Evolutionary conservation across 768 basidiomycete genomes (phyloP), one percentile per base, ranked within the genome.

Genomic region (Suillus subluteus): DNA sequence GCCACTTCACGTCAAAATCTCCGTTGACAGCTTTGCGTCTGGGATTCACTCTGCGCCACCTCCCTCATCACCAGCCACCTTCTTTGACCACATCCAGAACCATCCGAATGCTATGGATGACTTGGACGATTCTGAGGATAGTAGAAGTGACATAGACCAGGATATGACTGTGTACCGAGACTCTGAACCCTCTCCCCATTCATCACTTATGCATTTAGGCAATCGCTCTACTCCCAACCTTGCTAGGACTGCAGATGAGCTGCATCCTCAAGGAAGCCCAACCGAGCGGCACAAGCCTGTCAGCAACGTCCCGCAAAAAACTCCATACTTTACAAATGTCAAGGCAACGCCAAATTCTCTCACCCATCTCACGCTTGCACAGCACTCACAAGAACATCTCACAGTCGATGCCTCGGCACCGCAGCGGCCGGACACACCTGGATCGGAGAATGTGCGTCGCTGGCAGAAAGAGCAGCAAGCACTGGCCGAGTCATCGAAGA

Each of bases 31-130:
- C 63, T 77, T 82, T 43, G 75, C 82, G 35, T 79, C 82, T 41
- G 78, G 81, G 15, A 80, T 89, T 21, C 86, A 86, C 65, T 87
- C 88, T 52, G 88, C 86, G 41, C 89, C 90, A 16, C 85, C 83
- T 16, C 87, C 89, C 2, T 82, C 87, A 7, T 88, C 90, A 16
- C 86, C 89, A 0, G 84, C 87, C 32, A 86, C 87, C 38, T 92
- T 92, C 82, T 92, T 93, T 75, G 91, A 93, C 77, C 85, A 79
- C 67, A 88, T 92, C 55, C 89, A 92, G 70, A 79, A 83, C 18
- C 87, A 90, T 54, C 86, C 86, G 7, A 89, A 89, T 75, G 89
- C 86, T 32, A 87, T 92, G 86, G 89, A 91, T 70, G 91, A 89
- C 68, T 78, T 90, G 63, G 90, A 89, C 66, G 85, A 87, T 37